phyloP scores from a whole-genome alignment of 805 yeast genomes.

The Wickerhamomyces rabaulensis region DNA sequence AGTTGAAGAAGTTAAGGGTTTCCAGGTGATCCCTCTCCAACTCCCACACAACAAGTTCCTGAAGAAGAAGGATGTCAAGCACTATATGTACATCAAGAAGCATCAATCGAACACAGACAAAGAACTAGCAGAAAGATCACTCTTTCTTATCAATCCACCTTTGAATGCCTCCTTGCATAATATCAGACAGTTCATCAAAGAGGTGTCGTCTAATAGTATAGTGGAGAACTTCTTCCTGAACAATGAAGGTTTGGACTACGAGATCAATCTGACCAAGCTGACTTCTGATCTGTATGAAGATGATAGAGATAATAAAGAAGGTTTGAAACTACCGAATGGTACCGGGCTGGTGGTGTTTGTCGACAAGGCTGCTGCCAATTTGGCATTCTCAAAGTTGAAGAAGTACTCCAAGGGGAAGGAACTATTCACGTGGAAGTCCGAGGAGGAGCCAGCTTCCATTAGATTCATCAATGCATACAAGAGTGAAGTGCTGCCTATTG shows the following conservation, averaged over 20 bases:
- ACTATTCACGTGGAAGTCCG: conserved; percentile 25
- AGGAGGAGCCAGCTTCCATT: conserved; percentile 27
- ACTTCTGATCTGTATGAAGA: conserved; percentile 50
- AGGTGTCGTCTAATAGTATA: conserved; percentile 60
- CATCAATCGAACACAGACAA: conserved; percentile 44
- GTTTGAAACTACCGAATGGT: conserved; percentile 57
- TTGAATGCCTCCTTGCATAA: conserved; percentile 46
- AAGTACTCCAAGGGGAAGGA: conserved; percentile 39
- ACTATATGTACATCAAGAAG: conserved; percentile 62
- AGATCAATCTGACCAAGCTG: conserved; percentile 49
- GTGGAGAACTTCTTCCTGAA: conserved; percentile 44
- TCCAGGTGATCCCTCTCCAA: conserved; percentile 42
- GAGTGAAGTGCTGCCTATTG: conserved; percentile 37
- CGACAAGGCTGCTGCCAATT: conserved; percentile 59
- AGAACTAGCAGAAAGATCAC: conserved; percentile 44
- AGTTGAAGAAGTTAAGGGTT: conserved; percentile 50
- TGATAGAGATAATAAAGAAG: conserved; percentile 21
- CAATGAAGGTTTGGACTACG: conserved; percentile 38
- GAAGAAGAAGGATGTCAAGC: conserved; percentile 29
- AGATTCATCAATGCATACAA: conserved; percentile 39
- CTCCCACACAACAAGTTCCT: conserved; percentile 28
- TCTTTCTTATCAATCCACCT: conserved; percentile 80
- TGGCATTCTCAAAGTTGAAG: conserved; percentile 61
- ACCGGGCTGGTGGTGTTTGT: conserved; percentile 71
- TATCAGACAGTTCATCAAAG: conserved; percentile 52